These are phyloP conservation scores for Fusarium sp. DNA, from an alignment of 2,329 filamentous ascomycete species.

Conservation along the genomic window DNA sequence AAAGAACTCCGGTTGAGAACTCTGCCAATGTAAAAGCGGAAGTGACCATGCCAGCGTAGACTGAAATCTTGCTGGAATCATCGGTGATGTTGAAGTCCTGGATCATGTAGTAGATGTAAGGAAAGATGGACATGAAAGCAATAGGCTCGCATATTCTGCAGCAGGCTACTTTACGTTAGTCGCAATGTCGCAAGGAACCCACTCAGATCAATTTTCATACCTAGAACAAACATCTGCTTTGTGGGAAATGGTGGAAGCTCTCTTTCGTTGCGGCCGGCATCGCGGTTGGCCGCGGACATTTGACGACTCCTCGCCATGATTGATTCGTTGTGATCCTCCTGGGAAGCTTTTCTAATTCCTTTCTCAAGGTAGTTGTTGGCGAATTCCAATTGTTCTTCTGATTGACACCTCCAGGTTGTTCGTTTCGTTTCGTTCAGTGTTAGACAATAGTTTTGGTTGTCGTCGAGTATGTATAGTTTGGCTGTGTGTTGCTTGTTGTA, in stretches of 20 bases:
- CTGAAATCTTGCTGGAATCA: constrained; percentile 82
- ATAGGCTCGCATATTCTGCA: constrained; percentile 98
- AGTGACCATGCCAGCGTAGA: constrained; percentile 96
- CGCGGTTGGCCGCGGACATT: constrained; percentile 43
- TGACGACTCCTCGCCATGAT: constrained; percentile 51
- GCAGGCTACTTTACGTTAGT: constrained; percentile 69
- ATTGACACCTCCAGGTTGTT: constrained; percentile 11
- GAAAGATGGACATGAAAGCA: constrained; percentile 99
- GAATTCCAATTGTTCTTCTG: background rate
- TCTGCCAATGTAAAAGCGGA: constrained; percentile 97
- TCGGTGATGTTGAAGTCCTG: constrained; percentile 88
- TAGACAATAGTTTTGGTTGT: constrained; percentile 22
- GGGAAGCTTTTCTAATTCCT: constrained; percentile 6
- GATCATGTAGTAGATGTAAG: constrained; percentile 98
- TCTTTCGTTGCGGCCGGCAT: constrained; percentile 41
- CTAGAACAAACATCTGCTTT: constrained; percentile 66
- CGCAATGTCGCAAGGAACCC: constrained; percentile 1
- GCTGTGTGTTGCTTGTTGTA: background rate
- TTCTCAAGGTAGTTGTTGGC: constrained; percentile 9
- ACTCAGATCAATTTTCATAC: constrained; percentile 50
- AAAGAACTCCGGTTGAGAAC: constrained; percentile 91
- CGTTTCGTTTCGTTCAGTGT: constrained; percentile 18
- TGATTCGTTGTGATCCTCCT: constrained; percentile 29
- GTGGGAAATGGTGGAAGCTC: constrained; percentile 54
- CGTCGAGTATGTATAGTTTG: constrained; percentile 22